Evolutionary conservation across 768 basidiomycete species (phyloP).

Genomic region (Mycena leptocephala): DNA sequence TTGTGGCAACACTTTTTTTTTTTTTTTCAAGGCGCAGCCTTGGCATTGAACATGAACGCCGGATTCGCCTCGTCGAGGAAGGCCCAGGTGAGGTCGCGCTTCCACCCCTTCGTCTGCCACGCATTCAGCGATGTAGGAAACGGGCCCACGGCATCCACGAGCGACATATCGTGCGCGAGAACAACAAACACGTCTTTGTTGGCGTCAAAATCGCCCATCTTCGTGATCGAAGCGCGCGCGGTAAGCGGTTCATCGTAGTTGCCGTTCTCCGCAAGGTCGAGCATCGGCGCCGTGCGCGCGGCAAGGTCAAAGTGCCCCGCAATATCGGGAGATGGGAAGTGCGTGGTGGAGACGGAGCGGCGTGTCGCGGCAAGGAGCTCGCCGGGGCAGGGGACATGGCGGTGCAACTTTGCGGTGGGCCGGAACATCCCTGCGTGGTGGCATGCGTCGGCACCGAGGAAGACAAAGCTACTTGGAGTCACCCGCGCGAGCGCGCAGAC

Average conservation of each 20-base stretch:
- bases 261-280: conserved; percentile 14
- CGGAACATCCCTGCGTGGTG: conserved; percentile 42
- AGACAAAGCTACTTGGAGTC: conserved; percentile 36
- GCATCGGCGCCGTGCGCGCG: conserved; percentile 20
- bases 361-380: conserved; percentile 15
- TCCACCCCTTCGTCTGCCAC: conserved; percentile 41
- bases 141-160: conserved; percentile 26
- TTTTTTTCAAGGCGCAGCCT: no score
- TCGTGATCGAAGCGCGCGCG: conserved; percentile 26
- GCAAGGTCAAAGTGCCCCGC: conserved; percentile 20
- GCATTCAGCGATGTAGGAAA: conserved; percentile 30
- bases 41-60: background rate
- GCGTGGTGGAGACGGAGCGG: conserved; percentile 17
- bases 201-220: conserved; percentile 35
- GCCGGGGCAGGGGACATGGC: conserved; percentile 32
- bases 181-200: conserved; percentile 36
- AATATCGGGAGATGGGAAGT: conserved; percentile 19
- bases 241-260: conserved; percentile 18
- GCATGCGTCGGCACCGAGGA: conserved; percentile 40
- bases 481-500: conserved; percentile 39
- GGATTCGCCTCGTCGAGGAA: conserved; percentile 8
- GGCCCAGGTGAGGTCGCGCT: conserved; percentile 16
- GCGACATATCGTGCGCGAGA: conserved; percentile 37
- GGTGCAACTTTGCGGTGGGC: conserved; percentile 37
- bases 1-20: no score